A percentile compares a stretch with the other conserved stretches of the same genome.
phyloP scores from a whole-genome alignment of 192 early-diverging fungal genomes.

The Kickxella alabastrina region DNA sequence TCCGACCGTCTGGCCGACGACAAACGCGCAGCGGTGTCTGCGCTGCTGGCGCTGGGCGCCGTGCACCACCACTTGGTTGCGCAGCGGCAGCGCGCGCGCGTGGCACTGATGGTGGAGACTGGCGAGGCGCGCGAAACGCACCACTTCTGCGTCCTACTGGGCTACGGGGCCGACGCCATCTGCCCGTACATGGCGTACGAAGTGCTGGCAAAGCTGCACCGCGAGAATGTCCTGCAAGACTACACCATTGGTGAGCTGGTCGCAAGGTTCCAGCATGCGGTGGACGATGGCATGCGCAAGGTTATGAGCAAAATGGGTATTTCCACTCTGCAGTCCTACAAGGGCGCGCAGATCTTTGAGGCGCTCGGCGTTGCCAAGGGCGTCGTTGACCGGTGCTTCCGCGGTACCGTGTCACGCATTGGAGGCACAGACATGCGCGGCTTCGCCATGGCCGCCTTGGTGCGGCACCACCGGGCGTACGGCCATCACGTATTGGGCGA shows the following conservation, averaged over 20 bases:
- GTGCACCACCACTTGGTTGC: conserved; percentile 93
- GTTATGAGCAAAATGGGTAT: conserved; percentile 99
- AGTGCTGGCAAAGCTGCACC: conserved; percentile 82
- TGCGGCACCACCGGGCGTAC: conserved; percentile 82
- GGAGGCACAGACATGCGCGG: conserved; percentile 78
- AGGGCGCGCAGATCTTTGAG: conserved; percentile 99
- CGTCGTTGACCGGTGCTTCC: conserved; percentile 88
- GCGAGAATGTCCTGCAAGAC: conserved; percentile 65
- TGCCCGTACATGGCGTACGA: conserved; percentile 93
- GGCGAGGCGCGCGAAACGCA: conserved; percentile 95
- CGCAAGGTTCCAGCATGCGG: conserved; percentile 79
- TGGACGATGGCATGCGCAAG: conserved; percentile 93
- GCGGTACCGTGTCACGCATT: conserved; percentile 93
- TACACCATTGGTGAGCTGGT: conserved; percentile 63
- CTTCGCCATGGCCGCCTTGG: conserved; percentile 83
- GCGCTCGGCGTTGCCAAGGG: conserved; percentile 85
- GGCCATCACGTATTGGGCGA: conserved; percentile 81
- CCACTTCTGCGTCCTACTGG: conserved; percentile 91
- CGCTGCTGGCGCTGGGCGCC: conserved; percentile 83
- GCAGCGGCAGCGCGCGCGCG: conserved; percentile 80
- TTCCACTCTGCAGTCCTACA: conserved; percentile 94
- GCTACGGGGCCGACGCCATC: conserved; percentile 93
- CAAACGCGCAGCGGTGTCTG: conserved; percentile 75
- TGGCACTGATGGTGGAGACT: conserved; percentile 85
- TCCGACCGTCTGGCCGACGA: conserved; percentile 66